Conservation (phyloP, 192 early-diverging fungal species). For the Thamnidium elegans region DNA sequence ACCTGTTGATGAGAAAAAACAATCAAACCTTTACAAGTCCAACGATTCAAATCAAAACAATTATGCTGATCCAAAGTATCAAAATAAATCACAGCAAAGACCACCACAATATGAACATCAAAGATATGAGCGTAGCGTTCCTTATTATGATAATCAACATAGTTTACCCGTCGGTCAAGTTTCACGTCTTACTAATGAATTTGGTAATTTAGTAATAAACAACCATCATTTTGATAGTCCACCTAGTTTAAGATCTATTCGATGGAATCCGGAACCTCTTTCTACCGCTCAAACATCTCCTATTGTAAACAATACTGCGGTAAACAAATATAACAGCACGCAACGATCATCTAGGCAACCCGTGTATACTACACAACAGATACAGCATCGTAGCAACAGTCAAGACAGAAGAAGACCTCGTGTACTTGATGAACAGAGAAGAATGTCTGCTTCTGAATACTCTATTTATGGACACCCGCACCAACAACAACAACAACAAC, state of each 20-base stretch:
- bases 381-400: no score
- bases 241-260: conserved; percentile 10
- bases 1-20: no score
- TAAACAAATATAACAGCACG: no score
- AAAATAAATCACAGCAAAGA: not conserved
- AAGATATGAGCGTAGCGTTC: no score
- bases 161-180: conserved; percentile 8
- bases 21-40: no score
- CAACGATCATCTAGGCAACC: no score
- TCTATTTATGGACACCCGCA: not conserved
- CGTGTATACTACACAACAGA: no score
- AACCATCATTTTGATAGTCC: not conserved
- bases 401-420: conserved; percentile 5
- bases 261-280: conserved; percentile 10
- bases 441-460: conserved; percentile 14
- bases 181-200: conserved; percentile 1
- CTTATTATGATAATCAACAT: conserved; percentile 3
- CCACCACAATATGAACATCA: not conserved
- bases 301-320: not conserved
- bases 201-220: conserved; percentile 1
- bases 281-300: not conserved
- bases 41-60: no score
- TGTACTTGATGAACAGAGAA: conserved; percentile 5
- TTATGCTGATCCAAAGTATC: no score
- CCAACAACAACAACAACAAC: not conserved